Conservation (phyloP, 768 basidiomycete genomes). For the Panellus pusillus region DNA sequence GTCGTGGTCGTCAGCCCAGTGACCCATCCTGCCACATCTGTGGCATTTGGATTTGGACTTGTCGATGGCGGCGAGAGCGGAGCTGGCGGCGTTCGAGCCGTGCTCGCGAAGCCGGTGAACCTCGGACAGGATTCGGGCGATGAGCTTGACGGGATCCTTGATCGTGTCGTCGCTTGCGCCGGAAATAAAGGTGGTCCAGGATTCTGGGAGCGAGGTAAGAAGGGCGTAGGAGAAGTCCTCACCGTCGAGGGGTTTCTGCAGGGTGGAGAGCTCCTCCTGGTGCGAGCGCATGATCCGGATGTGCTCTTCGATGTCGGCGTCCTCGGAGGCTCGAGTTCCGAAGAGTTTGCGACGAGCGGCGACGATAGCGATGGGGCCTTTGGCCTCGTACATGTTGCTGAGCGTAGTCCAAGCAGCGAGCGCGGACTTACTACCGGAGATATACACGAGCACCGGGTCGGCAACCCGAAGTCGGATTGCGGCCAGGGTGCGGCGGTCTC, state of each 20-base stretch:
- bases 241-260: slow-evolving; percentile 22
- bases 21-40: not conserved
- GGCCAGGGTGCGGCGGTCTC: too few relatives aligned
- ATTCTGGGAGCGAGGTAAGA: slow-evolving; percentile 15
- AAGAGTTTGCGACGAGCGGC: slow-evolving; percentile 23
- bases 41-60: not conserved
- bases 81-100: not conserved
- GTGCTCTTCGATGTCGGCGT: slow-evolving; percentile 28
- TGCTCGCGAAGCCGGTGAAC: not conserved
- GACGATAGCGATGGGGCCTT: slow-evolving; percentile 25
- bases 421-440: slow-evolving; percentile 17
- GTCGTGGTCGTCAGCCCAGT: not conserved
- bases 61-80: not conserved
- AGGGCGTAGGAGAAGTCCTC: slow-evolving; percentile 25
- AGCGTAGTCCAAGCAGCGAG: slow-evolving; percentile 25
- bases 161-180: not conserved
- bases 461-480: slow-evolving; percentile 28
- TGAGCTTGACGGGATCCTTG: not conserved
- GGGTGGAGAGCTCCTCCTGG: slow-evolving; percentile 18
- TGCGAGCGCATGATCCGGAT: slow-evolving; percentile 23
- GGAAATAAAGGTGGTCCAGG: not conserved
- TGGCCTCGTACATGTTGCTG: slow-evolving; percentile 24
- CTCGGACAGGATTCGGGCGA: not conserved
- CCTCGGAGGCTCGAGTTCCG: slow-evolving; percentile 23
- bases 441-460: slow-evolving; percentile 24